Evolutionary conservation across 1,284 basidiomycete genomes (phyloP), one percentile per base, ranked within the genome.

Genomic region (Taiwanofungus camphoratus): DNA sequence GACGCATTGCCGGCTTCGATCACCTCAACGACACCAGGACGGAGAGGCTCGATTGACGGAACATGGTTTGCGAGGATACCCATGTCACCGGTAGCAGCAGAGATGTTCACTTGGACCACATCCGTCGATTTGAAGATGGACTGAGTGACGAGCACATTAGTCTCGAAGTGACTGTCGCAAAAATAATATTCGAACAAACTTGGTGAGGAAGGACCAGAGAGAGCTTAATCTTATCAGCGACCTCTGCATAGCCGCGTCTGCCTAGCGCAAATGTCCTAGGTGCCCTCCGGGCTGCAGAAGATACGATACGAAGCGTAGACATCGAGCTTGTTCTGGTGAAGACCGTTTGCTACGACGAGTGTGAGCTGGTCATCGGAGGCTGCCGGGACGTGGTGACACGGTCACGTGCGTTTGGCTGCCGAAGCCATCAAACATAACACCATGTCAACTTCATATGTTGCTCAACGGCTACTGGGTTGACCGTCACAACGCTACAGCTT

Each of bases 11-110:
- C 73, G 16, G 79, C 71, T 70, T 95, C 92, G 53, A 96, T 81
- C 53, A 97, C 87, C 70, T 98, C 93, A 45, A 98, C 74, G 50
- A 97, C 76, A 64, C 93, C 94, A 37, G 94, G 85, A 62, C 90
- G 87, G 46, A 98, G 76, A 41, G 93, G 78, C 68, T 98, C 93
- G 51, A 97, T 87, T 23, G 91, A 87, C 34, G 93, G 84, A 48
- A 96, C 92, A 70, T 98, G 93, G 76, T 94, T 94, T 57, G 94
- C 90, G 52, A 97, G 82, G 61, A 97, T 89, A 77, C 94, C 93
- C 92, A 97, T 96, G 68, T 96, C 93, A 67, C 93, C 94, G n/a
- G 90, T 86, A 45, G 84, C 87, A 39, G 92, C 94, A 35, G 92
- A 72, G 55, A 96, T 73, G 73, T 95, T 96, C 56, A 97, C 93